Percentiles rank a stretch among this genome's conserved stretches.
phyloP scores from a whole-genome alignment of 2,329 filamentous ascomycete species.

The Claviceps sp. region DNA sequence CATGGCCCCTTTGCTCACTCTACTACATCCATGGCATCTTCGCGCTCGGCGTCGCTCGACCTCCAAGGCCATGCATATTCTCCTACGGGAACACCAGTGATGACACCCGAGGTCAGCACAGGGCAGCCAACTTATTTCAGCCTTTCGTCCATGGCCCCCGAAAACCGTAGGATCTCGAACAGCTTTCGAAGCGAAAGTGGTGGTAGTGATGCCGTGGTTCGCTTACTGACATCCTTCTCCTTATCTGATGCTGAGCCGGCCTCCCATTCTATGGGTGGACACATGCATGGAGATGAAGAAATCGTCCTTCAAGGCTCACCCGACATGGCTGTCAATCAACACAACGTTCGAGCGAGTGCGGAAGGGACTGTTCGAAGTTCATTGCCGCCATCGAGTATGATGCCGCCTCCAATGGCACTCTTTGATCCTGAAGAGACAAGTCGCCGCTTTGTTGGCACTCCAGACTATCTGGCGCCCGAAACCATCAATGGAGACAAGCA shows the following conservation, averaged over 20 bases:
- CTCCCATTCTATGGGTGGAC: conserved; percentile 30
- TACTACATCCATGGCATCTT: conserved; percentile 66
- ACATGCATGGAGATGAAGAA: conserved; percentile 60
- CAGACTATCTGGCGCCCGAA: conserved; percentile 92
- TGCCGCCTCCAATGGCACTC: conserved; percentile 84
- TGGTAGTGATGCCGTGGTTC: conserved; percentile 70
- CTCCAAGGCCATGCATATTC: conserved; percentile 61
- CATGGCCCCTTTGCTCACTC: conserved; percentile 81
- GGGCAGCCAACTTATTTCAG: conserved; percentile 90
- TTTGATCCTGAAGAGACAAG: conserved; percentile 93
- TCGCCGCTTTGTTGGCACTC: conserved; percentile 87
- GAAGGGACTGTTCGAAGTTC: conserved; percentile 22
- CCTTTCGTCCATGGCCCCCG: conserved; percentile 39
- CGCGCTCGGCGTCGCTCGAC: conserved; percentile 86
- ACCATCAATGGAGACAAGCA: conserved; percentile 92
- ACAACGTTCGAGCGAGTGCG: conserved; percentile 17
- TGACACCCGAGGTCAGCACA: conserved; percentile 60
- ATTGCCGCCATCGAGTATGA: conserved; percentile 47
- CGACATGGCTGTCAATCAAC: conserved; percentile 44
- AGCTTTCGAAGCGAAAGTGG: conserved; percentile 84
- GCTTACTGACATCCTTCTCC: conserved; percentile 71
- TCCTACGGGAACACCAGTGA: conserved; percentile 71
- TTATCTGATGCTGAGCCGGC: conserved; percentile 46
- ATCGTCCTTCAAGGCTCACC: conserved; percentile 63
- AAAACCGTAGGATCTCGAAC: conserved; percentile 54